phyloP scores from a whole-genome alignment of 1,139 yeast species.

The Scheffersomyces parashehatae region DNA sequence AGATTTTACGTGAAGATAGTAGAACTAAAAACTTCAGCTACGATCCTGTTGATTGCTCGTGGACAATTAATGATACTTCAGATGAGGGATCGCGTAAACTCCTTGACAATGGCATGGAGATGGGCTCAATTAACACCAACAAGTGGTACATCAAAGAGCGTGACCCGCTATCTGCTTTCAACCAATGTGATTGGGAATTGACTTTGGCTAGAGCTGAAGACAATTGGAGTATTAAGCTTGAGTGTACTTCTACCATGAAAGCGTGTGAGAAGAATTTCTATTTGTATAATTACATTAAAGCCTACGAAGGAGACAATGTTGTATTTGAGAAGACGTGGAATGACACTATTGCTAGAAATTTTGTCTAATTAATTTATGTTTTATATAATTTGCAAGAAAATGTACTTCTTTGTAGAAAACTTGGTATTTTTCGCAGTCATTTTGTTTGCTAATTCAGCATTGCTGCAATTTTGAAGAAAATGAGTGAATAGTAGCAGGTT shows the following conservation, averaged over 20 bases:
- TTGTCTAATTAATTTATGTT: not conserved
- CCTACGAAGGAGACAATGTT: slow-evolving; percentile 12
- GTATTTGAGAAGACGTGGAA: slow-evolving; percentile 8
- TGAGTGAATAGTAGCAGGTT: too few species aligned
- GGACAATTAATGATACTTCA: slow-evolving; percentile 27
- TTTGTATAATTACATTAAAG: slow-evolving; percentile 19
- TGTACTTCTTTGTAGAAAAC: too few species aligned
- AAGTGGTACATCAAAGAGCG: slow-evolving; percentile 27
- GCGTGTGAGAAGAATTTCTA: slow-evolving; percentile 23
- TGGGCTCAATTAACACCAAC: slow-evolving; percentile 33
- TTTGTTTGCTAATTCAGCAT: too few species aligned
- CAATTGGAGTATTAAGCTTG: slow-evolving; percentile 29
- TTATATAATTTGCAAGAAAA: too few species aligned
- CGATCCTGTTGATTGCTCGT: slow-evolving; percentile 22
- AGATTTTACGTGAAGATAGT: slow-evolving; percentile 20
- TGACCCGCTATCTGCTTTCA: slow-evolving; percentile 34
- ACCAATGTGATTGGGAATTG: slow-evolving; percentile 35
- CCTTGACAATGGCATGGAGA: slow-evolving; percentile 25
- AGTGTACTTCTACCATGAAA: slow-evolving; percentile 23
- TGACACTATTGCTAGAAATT: slow-evolving; percentile 6
- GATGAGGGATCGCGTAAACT: slow-evolving; percentile 26
- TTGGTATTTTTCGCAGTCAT: too few species aligned
- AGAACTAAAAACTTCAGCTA: slow-evolving; percentile 22
- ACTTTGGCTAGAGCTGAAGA: slow-evolving; percentile 31
- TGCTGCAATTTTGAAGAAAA: too few species aligned